Percentiles rank a stretch among this genome's conserved stretches.
phyloP scores from a whole-genome alignment of 768 basidiomycete species.

The Hemileccinum impolitum region DNA sequence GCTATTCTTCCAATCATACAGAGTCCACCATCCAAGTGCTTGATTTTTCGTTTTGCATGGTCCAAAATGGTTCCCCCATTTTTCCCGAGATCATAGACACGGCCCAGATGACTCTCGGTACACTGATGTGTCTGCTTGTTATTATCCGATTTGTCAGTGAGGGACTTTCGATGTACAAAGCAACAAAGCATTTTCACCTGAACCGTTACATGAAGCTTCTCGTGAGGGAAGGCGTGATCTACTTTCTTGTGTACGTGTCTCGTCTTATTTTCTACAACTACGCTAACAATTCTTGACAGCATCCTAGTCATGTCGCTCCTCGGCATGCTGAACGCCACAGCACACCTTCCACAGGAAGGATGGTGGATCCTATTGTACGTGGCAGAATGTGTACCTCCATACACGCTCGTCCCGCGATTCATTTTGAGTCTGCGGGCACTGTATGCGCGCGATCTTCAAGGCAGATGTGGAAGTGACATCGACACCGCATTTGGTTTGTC shows the following conservation, averaged over 20 bases:
- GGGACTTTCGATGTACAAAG: not conserved
- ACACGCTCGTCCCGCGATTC: not conserved
- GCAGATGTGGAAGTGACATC: not conserved
- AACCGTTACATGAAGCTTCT: not conserved
- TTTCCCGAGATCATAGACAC: not conserved
- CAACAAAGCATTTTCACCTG: not conserved
- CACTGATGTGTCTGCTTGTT: not conserved
- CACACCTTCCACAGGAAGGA: not conserved
- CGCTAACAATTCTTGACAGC: not conserved
- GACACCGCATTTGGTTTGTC: too few species aligned
- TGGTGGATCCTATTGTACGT: not conserved
- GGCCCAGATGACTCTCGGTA: not conserved
- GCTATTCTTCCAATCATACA: not conserved
- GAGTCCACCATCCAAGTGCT: not conserved
- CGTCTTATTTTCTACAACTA: not conserved
- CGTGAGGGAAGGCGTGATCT: not conserved
- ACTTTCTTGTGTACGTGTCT: not conserved
- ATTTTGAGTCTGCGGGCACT: not conserved
- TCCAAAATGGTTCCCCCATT: not conserved
- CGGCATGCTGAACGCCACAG: not conserved
- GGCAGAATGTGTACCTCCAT: not conserved
- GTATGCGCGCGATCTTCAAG: not conserved
- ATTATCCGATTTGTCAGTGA: not conserved
- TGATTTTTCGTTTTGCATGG: not conserved
- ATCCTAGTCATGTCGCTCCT: not conserved